Evolutionary conservation across 148 eudicot genomes (phyloP), one percentile per base, ranked within the genome.

Genomic region (Talinum fruticosum): DNA sequence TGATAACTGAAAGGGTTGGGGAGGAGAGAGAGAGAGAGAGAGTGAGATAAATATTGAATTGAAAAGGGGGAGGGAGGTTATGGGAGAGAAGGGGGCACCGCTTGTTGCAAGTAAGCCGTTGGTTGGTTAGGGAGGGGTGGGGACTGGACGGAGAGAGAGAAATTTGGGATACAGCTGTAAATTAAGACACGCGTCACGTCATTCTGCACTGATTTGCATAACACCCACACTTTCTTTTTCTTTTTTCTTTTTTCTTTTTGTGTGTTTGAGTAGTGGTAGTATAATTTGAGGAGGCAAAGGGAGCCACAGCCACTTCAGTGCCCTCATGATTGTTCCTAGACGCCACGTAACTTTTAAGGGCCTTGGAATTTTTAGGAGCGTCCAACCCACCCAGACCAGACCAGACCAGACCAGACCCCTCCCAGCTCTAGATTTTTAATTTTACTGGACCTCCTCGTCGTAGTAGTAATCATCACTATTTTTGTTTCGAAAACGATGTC

Each of bases 111-210:
- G 88, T 69, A 85, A 85, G 91, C 83, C 84, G 90, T 85, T 89
- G 82, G 77, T 76, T 71, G 59, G 71, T 85, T 84, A 74, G 78
- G 49, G 47, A 78, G 78, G 47, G 79, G 78, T 80, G 75, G 87
- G 74, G 67, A 75, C 61, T 80, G 65, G 82, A 79, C 82, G 82
- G 82, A 79, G 77, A 62, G 5, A 57, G 28, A 57, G 18, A 29
- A 16, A 29, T 79, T 75, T 89, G 96, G 91, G 83, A 85, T 82
- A 88, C 96, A 89, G 96, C 96, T 89, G 96, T 84, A 32, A 21
- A 78, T 32, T 29, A 69, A 77, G 80, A 83, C 92, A 91, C 96
- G 92, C 91, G 96, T 91, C 90, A 75, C 64, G 13, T 78, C 45
- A 30, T 21, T 44, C 30, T 83, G 75, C 79, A 69, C 76, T 82